Evolutionary conservation across 2,329 filamentous ascomycete species (phyloP).

Genomic region (Cercospora nicotianae): DNA sequence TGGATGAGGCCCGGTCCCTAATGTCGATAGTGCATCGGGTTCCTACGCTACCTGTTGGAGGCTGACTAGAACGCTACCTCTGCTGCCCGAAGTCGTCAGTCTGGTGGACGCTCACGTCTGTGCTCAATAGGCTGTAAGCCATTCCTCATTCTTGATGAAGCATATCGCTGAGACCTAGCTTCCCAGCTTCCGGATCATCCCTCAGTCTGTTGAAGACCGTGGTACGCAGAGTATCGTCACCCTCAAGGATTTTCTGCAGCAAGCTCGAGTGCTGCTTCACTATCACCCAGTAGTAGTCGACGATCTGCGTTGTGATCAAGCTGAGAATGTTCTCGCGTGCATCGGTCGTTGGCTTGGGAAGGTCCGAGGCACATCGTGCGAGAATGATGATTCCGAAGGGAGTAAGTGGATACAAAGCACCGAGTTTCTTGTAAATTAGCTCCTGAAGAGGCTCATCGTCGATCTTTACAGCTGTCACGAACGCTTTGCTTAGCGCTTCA

Average conservation of each 20-base stretch:
- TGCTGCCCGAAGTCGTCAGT: no score
- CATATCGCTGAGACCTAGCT: background rate
- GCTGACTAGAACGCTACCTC: no score
- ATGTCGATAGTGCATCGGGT: no score
- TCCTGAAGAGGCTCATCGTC: constrained; percentile 22
- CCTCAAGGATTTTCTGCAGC: constrained; percentile 13
- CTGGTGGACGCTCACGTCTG: no score
- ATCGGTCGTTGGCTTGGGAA: constrained; percentile 1
- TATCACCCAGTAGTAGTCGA: constrained; percentile 8
- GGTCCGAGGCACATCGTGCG: background rate
- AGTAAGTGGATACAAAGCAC: constrained; percentile 18
- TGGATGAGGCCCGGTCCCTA: no score
- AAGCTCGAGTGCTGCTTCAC: background rate
- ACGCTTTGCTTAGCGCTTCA: constrained; percentile 18
- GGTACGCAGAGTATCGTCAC: constrained; percentile 5
- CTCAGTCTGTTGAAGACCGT: background rate
- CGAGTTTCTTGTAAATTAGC: constrained; percentile 24
- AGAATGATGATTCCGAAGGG: constrained; percentile 19
- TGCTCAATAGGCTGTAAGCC: no score
- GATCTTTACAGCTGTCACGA: constrained; percentile 23
- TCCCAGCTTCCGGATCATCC: background rate
- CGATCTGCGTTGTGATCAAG: constrained; percentile 20
- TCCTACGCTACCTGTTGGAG: no score
- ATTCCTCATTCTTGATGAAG: background rate
- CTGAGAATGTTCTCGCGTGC: background rate